Conservation (phyloP, 768 basidiomycete genomes). For the Hericium alpestre region DNA sequence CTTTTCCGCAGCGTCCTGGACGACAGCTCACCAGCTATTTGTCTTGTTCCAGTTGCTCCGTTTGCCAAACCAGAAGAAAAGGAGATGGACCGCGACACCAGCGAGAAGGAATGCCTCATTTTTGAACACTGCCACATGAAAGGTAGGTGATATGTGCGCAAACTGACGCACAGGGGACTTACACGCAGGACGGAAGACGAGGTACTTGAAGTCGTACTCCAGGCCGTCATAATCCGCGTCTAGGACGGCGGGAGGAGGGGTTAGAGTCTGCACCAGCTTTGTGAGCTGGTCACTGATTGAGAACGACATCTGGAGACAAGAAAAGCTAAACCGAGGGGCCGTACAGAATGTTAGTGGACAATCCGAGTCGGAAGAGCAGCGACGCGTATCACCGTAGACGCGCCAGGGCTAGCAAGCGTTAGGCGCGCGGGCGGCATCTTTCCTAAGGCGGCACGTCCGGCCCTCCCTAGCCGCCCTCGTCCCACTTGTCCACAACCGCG, state of each 20-base stretch:
- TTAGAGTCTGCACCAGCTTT: conserved; percentile 22
- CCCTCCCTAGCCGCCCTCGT: too few relatives aligned
- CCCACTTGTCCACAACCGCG: too few relatives aligned
- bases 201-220: conserved; percentile 61
- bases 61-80: conserved; percentile 50
- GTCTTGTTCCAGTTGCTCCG: conserved; percentile 48
- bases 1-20: neutral
- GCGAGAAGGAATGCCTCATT: conserved; percentile 49
- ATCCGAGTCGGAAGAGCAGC: too few relatives aligned
- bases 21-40: conserved; percentile 48
- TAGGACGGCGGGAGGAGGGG: conserved; percentile 47
- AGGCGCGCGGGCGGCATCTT: too few relatives aligned
- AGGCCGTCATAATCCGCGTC: conserved; percentile 59
- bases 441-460: too few relatives aligned
- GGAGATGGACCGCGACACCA: conserved; percentile 45
- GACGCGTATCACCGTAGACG: too few relatives aligned
- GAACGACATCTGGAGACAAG: neutral
- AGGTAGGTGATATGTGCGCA: conserved; percentile 2
- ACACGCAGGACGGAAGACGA: conserved; percentile 78
- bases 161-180: conserved; percentile 18
- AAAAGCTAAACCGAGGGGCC: neutral
- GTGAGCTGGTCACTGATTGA: neutral
- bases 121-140: conserved; percentile 41
- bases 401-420: too few relatives aligned
- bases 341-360: too few relatives aligned